Evolutionary conservation across 2,329 filamentous ascomycete species (phyloP).

Genomic region (Fusarium falciforme): DNA sequence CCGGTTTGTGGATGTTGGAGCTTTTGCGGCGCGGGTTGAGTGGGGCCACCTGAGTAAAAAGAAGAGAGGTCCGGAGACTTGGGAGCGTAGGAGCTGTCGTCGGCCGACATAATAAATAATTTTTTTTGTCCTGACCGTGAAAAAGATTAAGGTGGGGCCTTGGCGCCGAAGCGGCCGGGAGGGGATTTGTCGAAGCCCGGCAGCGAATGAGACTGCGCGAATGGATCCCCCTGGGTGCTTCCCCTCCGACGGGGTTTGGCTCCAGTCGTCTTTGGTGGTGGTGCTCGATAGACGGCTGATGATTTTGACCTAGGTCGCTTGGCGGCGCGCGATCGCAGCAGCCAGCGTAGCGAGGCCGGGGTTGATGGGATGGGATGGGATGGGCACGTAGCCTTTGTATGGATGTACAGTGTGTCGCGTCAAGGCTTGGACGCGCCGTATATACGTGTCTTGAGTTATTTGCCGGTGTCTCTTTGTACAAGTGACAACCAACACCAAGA

Average conservation of each 20-base stretch:
- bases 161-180: constrained; percentile 33
- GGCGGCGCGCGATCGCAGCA: constrained; percentile 12
- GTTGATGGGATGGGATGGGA: constrained; percentile 1
- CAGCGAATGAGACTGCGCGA: constrained; percentile 10
- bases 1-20: constrained; percentile 47
- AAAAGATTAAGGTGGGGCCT: constrained; percentile 38
- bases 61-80: constrained; percentile 70
- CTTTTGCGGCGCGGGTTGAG: constrained; percentile 50
- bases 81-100: constrained; percentile 64
- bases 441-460: background rate
- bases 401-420: background rate
- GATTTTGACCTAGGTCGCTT: constrained; percentile 10
- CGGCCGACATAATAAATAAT: constrained; percentile 57
- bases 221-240: constrained; percentile 7
- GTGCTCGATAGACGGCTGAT: constrained; percentile 16
- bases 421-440: constrained; percentile 2
- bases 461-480: constrained; percentile 4
- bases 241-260: background rate
- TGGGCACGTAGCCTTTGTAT: background rate
- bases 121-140: constrained; percentile 39
- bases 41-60: constrained; percentile 59
- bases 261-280: constrained; percentile 12
- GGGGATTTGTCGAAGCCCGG: constrained; percentile 21
- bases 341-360: constrained; percentile 15
- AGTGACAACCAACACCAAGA: background rate